Percentiles rank a stretch among this genome's conserved stretches.
phyloP scores from a whole-genome alignment of 2,329 filamentous ascomycete genomes.

The Mycosphaerella arachidis region DNA sequence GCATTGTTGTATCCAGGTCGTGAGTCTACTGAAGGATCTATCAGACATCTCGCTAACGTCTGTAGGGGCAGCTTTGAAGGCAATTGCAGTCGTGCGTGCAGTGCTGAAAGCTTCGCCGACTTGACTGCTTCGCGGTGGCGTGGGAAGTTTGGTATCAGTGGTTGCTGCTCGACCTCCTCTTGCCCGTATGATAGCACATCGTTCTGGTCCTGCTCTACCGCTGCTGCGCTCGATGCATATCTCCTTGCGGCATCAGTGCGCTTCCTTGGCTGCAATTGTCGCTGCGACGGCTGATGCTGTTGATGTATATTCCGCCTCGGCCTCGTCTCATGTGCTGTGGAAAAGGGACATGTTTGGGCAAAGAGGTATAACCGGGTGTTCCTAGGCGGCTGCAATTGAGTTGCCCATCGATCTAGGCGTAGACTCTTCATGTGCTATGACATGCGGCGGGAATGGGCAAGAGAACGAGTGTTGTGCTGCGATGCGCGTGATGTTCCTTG shows the following conservation, averaged over 20 bases:
- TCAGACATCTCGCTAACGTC: constrained; percentile 78
- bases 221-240: constrained; percentile 22
- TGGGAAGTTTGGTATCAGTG: constrained; percentile 29
- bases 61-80: constrained; percentile 76
- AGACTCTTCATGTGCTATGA: constrained; percentile 40
- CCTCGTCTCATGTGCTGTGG: constrained; percentile 11
- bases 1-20: constrained; percentile 83
- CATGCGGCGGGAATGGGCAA: constrained; percentile 4
- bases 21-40: constrained; percentile 78
- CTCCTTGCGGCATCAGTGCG: constrained; percentile 2
- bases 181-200: constrained; percentile 30
- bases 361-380: constrained; percentile 40
- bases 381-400: constrained; percentile 53
- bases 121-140: constrained; percentile 46
- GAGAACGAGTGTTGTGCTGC: not conserved
- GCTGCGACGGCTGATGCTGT: constrained; percentile 15
- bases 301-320: constrained; percentile 18
- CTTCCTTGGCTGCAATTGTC: constrained; percentile 17
- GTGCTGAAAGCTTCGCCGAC: constrained; percentile 86
- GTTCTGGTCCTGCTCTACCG: constrained; percentile 19
- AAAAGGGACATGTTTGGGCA: constrained; percentile 22
- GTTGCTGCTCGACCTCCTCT: constrained; percentile 15
- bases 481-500: constrained; percentile 6
- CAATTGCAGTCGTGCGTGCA: constrained; percentile 83
- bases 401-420: constrained; percentile 56